Base-by-base conservation (phyloP, 345 rosid species). In the Gossypium anomalum region DNA sequence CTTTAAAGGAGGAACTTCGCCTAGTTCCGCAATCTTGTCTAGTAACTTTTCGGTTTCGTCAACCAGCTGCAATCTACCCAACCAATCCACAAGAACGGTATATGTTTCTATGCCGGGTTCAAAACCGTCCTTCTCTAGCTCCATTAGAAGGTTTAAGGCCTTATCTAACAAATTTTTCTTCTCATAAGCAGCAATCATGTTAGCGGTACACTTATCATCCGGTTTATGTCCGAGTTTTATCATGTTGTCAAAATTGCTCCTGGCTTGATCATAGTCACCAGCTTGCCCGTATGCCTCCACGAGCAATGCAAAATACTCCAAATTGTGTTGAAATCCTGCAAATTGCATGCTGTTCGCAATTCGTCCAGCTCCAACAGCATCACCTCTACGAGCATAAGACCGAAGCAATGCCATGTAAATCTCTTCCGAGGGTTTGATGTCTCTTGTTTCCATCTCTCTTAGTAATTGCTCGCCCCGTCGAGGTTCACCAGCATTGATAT, bases 1-100 rank as follows among this genome's bases (percentile, higher is more conserved):
- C 82, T 81, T 85, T 2, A 88, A 70, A 58, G 93, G 86, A 77
- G 94, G 93, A 61, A 83, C 89, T 80, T 93, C 94, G 17, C 97
- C 98, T 77, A 55, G 87, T 80, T 82, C 87, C n/a, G 92, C 86
- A 34, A 93, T 88, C 84, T 88, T 93, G 2, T 75, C 84, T 83
- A 90, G 61, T 34, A 88, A 81, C 78, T 90, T 89, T 87, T 95
- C 98, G 0, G 88, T 92, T 87, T 93, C 99, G 41, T 93, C 97
- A 48, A 90, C 72, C 78, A 93, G 79, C 80, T 80, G 90, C 77
- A 95, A 73, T 75, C 59, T 84, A 59, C 91, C 83, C 78, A 93
- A 70, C 97, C 97, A 93, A 78, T 90, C 94, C 44, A 95, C 81
- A 72, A 95, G 89, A 79, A 86, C 91, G 7, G 90, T 72, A 74